Evolutionary conservation across 495 filamentous ascomycete species (phyloP).

Genomic region (Endocarpon pusillum): DNA sequence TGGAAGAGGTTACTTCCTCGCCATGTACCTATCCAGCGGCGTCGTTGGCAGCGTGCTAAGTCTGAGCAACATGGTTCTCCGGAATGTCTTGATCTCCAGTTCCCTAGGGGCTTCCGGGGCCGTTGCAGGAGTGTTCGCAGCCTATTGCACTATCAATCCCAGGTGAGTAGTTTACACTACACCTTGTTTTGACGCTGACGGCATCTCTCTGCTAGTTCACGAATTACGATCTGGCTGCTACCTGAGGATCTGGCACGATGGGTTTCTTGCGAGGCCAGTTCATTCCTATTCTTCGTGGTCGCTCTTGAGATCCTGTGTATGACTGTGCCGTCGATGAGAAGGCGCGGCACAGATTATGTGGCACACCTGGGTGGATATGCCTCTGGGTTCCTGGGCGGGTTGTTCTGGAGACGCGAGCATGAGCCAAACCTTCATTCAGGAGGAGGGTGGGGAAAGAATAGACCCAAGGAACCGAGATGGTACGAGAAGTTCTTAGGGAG

Average conservation of each 20-base stretch:
- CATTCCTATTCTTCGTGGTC: constrained; percentile 22
- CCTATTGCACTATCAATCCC: constrained; percentile 50
- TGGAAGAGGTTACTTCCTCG: constrained; percentile 69
- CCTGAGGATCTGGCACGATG: constrained; percentile 20
- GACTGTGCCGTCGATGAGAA: constrained; percentile 13
- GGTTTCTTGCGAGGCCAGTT: constrained; percentile 20
- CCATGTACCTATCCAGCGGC: constrained; percentile 55
- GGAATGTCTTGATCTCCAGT: constrained; percentile 27
- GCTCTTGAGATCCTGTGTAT: constrained; percentile 22
- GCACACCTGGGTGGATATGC: constrained; percentile 58
- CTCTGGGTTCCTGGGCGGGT: too few species aligned
- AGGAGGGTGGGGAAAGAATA: too few species aligned
- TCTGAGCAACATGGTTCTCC: constrained; percentile 40
- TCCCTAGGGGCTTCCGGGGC: constrained; percentile 62
- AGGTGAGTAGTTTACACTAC: constrained; percentile 17
- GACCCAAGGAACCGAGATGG: too few species aligned
- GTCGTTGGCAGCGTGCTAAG: constrained; percentile 46
- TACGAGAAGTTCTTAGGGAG: too few species aligned
- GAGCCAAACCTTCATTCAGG: too few species aligned
- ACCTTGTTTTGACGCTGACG: not conserved
- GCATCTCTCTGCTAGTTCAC: not conserved
- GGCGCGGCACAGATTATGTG: constrained; percentile 38
- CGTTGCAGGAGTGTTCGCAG: constrained; percentile 46
- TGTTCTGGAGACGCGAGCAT: too few species aligned
- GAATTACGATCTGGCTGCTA: constrained; percentile 21